Evolutionary conservation across 805 yeast genomes (phyloP).

Genomic region (Saccharomyces eubayanus): DNA sequence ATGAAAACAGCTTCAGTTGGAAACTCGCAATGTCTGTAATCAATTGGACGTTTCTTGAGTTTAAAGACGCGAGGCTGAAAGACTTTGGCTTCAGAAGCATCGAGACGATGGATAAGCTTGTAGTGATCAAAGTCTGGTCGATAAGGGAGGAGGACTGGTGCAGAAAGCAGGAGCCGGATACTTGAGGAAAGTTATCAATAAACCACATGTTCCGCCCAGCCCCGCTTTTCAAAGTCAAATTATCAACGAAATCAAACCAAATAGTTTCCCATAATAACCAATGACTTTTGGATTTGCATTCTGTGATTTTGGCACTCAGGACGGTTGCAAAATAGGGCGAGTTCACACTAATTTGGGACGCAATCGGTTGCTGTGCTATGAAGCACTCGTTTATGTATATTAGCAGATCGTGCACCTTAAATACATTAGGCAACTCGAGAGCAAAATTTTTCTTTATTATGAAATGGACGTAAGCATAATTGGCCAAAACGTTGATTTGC

Average conservation of each 20-base stretch:
- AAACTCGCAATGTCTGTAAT: conserved; percentile 14
- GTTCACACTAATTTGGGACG: background rate
- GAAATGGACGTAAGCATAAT: background rate
- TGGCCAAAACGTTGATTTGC: background rate
- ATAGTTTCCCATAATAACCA: conserved; percentile 22
- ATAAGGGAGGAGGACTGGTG: background rate
- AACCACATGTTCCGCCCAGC: conserved; percentile 5
- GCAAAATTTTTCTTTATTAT: background rate
- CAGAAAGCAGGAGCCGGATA: background rate
- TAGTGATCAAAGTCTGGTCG: background rate
- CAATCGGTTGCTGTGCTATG: background rate
- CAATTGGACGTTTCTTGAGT: conserved; percentile 8
- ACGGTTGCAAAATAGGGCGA: background rate
- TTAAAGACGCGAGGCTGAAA: background rate
- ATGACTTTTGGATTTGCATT: conserved; percentile 9
- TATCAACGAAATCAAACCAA: conserved; percentile 21
- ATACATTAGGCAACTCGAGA: background rate
- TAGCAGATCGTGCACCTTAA: background rate
- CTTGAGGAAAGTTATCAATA: conserved; percentile 7
- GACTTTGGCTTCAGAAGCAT: background rate
- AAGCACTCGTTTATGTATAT: background rate
- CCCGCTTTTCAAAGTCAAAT: conserved; percentile 4
- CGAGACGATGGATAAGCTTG: background rate
- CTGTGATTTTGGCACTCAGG: background rate
- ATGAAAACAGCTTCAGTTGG: conserved; percentile 11